Evolutionary conservation across 2,329 filamentous ascomycete species (phyloP).

Genomic region (Paraconiothyrium brasiliense): DNA sequence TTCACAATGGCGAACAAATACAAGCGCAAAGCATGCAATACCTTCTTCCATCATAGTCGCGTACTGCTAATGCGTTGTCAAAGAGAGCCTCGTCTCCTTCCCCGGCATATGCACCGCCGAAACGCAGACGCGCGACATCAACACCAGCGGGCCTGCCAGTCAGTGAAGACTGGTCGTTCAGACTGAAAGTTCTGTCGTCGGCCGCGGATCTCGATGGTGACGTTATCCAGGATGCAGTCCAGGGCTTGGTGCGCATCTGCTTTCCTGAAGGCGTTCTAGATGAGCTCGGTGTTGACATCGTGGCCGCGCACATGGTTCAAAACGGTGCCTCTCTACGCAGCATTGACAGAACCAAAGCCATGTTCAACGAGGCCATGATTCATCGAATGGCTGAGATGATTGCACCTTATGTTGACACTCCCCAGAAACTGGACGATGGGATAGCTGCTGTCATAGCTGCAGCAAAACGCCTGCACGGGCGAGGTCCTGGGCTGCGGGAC

Average conservation of each 20-base stretch:
- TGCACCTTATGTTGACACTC: slow-evolving; percentile 27
- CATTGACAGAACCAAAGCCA: slow-evolving; percentile 24
- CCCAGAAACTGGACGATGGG: slow-evolving; percentile 23
- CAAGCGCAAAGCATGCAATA: slow-evolving; percentile 11
- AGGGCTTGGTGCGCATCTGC: slow-evolving; percentile 38
- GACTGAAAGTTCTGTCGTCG: slow-evolving; percentile 34
- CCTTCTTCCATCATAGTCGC: neutral
- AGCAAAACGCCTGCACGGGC: slow-evolving; percentile 22
- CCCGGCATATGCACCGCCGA: neutral
- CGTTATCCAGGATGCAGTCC: slow-evolving; percentile 35
- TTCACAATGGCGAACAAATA: neutral
- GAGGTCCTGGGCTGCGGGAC: slow-evolving; percentile 11
- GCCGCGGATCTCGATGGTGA: slow-evolving; percentile 22
- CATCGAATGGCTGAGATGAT: slow-evolving; percentile 32
- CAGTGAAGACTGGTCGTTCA: slow-evolving; percentile 33
- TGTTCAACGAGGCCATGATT: slow-evolving; percentile 33
- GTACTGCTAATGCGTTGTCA: neutral
- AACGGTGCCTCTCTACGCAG: slow-evolving; percentile 23
- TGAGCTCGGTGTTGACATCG: slow-evolving; percentile 29
- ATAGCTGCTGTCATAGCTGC: slow-evolving; percentile 23
- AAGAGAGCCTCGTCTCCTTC: neutral
- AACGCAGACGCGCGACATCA: neutral
- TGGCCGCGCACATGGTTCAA: slow-evolving; percentile 35
- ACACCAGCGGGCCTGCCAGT: slow-evolving; percentile 18
- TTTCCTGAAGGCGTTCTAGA: slow-evolving; percentile 37